These are phyloP conservation scores for Xylariaceae sp. DNA, from an alignment of 2,329 filamentous ascomycete genomes.

Conservation along the genomic window DNA sequence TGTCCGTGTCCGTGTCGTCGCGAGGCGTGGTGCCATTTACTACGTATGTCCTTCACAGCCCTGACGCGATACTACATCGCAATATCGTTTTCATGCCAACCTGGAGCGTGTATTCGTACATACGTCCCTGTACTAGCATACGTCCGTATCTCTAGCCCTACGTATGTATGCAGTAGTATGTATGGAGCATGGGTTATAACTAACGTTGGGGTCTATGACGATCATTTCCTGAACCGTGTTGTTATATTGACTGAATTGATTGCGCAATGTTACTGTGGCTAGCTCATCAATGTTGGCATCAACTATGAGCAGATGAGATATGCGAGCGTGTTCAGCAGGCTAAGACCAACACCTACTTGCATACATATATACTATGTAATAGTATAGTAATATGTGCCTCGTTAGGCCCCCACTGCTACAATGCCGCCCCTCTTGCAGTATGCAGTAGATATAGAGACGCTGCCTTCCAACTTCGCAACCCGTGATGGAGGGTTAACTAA, in stretches of 20 bases:
- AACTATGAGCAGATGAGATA: not conserved
- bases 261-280: slow-evolving; percentile 20
- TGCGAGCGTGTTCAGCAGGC: not conserved
- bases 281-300: slow-evolving; percentile 10
- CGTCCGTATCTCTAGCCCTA: slow-evolving; percentile 4
- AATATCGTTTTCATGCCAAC: not conserved
- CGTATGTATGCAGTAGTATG: not conserved
- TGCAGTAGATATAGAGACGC: slow-evolving; percentile 22
- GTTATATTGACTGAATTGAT: slow-evolving; percentile 11
- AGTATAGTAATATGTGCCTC: not conserved
- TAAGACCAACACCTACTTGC: not conserved
- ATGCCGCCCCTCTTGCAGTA: slow-evolving; percentile 1
- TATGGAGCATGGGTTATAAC: slow-evolving; percentile 12
- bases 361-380: not conserved
- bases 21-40: no score
- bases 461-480: slow-evolving; percentile 23
- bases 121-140: not conserved
- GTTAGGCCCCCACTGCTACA: slow-evolving; percentile 18
- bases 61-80: not conserved
- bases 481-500: slow-evolving; percentile 19
- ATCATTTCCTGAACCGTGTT: slow-evolving; percentile 16
- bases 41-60: not conserved
- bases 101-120: no score
- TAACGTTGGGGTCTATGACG: slow-evolving; percentile 24
- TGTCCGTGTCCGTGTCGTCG: slow-evolving; percentile 7